Evolutionary conservation across 352 stramenopile species (phyloP), one percentile per base, ranked within the genome.

Genomic region (Globisporangium takayamanum): DNA sequence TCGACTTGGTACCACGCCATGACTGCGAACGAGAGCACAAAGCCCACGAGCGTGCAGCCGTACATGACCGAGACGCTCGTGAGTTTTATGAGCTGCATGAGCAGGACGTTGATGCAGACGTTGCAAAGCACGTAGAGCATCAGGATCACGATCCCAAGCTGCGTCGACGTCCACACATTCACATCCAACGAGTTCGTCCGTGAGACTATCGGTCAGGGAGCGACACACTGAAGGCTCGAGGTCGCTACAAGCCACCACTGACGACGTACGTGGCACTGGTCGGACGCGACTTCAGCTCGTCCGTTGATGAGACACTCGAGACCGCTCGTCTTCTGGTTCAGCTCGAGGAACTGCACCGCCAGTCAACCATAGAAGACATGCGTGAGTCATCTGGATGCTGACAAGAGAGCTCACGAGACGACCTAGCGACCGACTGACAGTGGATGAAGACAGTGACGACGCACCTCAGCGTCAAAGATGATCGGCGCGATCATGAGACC

Each of bases 51-150:
- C 15, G 78, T 84, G n/a, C 72, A 83, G 22, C 73, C 74, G 46
- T 93, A 89, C 65, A 92, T 84, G 16, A 89, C 87, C 6, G 78
- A 81, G 20, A 92, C 67, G 50, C 70, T 93, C 30, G 85, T 95
- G 57, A 93, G 76, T 48, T 69, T 73, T 54, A 95, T 76, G 25
- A 95, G 60, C 46, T 86, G 76, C 20, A 92, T 64, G 14, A 93
- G 57, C 22, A 90, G 63, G 45, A 90, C 10, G 66, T 92, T 93
- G 50, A 92, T 80, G 16, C 76, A 66, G n/a, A 93, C 81, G 52
- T 92, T 93, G 57, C 73, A 88, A 28, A 86, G 54, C 15, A 95
- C 63, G 57, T 89, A 95, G 28, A 78, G 60, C 8, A 93, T 39
- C 36, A 95, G 64, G 39, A 95, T 75, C 8, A 74, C 55, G 45